A percentile compares a stretch with the other conserved stretches of the same genome.
Conservation (phyloP, 2,329 filamentous ascomycete species). For the Coniochaeta sp. region DNA sequence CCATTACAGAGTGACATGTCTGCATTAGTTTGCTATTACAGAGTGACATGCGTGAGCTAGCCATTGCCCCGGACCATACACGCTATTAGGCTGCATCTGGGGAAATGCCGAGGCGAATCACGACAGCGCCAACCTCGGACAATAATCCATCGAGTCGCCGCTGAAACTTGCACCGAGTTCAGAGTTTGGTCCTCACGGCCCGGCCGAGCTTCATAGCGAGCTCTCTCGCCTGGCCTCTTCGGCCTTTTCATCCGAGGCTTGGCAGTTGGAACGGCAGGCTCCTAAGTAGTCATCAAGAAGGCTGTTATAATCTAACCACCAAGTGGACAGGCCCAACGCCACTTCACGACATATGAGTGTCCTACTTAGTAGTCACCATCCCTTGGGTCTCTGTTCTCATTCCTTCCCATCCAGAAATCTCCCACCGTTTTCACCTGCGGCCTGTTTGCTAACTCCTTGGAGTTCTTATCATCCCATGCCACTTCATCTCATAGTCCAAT, state of each 20-base stretch:
- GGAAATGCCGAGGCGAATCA: not conserved
- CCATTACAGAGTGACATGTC: not conserved
- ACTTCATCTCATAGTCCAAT: not conserved
- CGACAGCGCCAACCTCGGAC: not conserved
- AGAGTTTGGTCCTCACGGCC: not conserved
- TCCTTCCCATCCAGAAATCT: not conserved
- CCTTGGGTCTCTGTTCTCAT: not conserved
- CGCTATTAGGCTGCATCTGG: not conserved
- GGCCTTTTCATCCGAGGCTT: not conserved
- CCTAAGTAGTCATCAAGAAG: not conserved
- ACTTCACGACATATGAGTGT: too few species aligned
- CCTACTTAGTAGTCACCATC: too few species aligned
- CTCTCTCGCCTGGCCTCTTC: not conserved
- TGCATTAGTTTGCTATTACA: not conserved
- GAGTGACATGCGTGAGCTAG: not conserved
- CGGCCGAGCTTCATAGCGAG: not conserved
- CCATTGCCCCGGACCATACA: not conserved
- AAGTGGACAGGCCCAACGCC: too few species aligned
- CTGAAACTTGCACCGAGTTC: not conserved
- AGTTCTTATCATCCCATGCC: not conserved
- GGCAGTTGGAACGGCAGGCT: not conserved
- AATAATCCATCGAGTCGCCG: not conserved
- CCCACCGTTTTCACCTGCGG: not conserved
- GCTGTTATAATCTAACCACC: not conserved
- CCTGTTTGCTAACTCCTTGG: not conserved